A percentile compares a stretch with the other conserved stretches of the same genome.
Evolutionary conservation across 176 grass and related monocot species (phyloP).

Genomic region (Dendrocalamus sinicus): DNA sequence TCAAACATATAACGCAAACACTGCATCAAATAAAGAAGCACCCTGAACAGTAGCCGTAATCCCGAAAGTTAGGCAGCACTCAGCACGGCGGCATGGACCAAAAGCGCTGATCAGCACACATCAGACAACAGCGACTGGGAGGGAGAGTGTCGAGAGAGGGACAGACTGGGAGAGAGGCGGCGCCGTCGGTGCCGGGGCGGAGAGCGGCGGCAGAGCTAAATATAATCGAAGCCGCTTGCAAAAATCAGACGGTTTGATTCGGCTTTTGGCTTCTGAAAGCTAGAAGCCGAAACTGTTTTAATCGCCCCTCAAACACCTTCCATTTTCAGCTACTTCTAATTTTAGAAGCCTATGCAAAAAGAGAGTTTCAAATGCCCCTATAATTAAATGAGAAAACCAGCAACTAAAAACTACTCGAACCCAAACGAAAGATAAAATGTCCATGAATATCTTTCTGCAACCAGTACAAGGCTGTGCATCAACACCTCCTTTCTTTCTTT

Average conservation of each 20-base stretch:
- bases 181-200: too few relatives aligned
- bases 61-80: constrained; percentile 27
- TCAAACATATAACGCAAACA: not conserved
- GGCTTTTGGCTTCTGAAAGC: too few relatives aligned
- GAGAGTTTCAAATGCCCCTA: too few relatives aligned
- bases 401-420: constrained; percentile 15
- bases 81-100: constrained; percentile 36
- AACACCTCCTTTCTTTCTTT: constrained; percentile 25
- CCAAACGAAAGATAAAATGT: constrained; percentile 23
- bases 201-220: too few relatives aligned
- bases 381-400: constrained; percentile 17
- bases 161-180: too few relatives aligned
- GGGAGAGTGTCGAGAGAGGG: too few relatives aligned
- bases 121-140: constrained; percentile 10
- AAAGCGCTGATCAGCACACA: constrained; percentile 17
- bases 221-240: too few relatives aligned
- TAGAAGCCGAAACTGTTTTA: too few relatives aligned
- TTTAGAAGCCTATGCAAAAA: too few relatives aligned
- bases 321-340: too few relatives aligned
- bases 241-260: too few relatives aligned
- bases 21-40: constrained; percentile 41
- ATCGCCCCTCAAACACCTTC: too few relatives aligned
- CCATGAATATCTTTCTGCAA: constrained; percentile 3
- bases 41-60: constrained; percentile 39
- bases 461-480: constrained; percentile 19